Percentiles rank a stretch among this genome's conserved stretches.
These are phyloP conservation scores for Didymosphaeria variabile DNA, from an alignment of 2,329 filamentous ascomycete species.

Conservation along the genomic window DNA sequence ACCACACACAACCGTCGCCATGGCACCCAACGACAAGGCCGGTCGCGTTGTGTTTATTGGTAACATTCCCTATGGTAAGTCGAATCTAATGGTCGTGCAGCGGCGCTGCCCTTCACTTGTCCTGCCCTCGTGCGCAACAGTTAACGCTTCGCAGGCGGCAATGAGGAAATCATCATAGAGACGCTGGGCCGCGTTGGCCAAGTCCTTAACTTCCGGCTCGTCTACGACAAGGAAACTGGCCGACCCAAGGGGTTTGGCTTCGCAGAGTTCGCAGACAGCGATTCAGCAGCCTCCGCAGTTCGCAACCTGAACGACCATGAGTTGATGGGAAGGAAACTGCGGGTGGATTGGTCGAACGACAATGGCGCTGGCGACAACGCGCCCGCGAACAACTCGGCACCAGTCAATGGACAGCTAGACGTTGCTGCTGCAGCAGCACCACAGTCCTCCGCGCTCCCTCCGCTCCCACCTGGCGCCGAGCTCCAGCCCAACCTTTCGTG, in stretches of 20 bases:
- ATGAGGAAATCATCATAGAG: slow-evolving; percentile 94
- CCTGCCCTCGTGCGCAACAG: slow-evolving; percentile 22
- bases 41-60: slow-evolving; percentile 85
- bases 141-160: slow-evolving; percentile 71
- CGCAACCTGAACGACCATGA: slow-evolving; percentile 96
- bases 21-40: slow-evolving; percentile 67
- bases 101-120: background rate
- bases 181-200: slow-evolving; percentile 91
- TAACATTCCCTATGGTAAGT: slow-evolving; percentile 81
- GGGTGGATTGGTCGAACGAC: slow-evolving; percentile 96
- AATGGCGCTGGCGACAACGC: slow-evolving; percentile 72
- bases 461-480: slow-evolving; percentile 84
- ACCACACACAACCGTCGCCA: slow-evolving; percentile 19
- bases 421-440: slow-evolving; percentile 40
- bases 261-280: slow-evolving; percentile 91
- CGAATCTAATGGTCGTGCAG: background rate
- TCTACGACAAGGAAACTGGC: slow-evolving; percentile 95
- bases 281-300: slow-evolving; percentile 91
- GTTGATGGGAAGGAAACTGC: slow-evolving; percentile 91
- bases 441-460: slow-evolving; percentile 70
- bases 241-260: slow-evolving; percentile 97
- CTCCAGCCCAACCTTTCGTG: slow-evolving; percentile 83
- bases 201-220: slow-evolving; percentile 89
- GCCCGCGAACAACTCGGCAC: slow-evolving; percentile 55
- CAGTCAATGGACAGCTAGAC: slow-evolving; percentile 53